Conservation (phyloP, 2,329 filamentous ascomycete species). For the Paraconiothyrium sp. region DNA sequence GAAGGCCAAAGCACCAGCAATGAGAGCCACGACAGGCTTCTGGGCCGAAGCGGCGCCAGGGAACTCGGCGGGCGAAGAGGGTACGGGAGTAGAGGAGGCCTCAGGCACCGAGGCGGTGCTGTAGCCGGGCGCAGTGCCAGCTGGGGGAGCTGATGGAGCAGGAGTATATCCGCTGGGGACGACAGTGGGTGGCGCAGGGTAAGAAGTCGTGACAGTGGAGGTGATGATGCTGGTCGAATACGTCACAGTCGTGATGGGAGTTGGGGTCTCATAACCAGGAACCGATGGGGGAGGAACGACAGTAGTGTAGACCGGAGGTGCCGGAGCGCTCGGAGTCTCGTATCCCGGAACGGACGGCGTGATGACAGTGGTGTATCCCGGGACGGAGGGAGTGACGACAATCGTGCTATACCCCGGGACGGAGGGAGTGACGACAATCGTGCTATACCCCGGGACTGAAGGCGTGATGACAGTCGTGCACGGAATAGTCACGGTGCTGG, state of each 20-base stretch:
- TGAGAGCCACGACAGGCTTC: constrained; percentile 23
- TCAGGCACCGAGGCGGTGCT: constrained; percentile 11
- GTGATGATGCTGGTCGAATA: constrained; percentile 21
- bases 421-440: constrained; percentile 1
- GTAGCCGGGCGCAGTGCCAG: constrained; percentile 8
- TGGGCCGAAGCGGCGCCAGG: constrained; percentile 24
- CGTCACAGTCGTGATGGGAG: constrained; percentile 11
- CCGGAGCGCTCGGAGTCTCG: not conserved
- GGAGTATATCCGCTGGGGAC: constrained; percentile 17
- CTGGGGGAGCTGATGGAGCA: constrained; percentile 13
- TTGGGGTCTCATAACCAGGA: constrained; percentile 7
- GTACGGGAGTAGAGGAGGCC: constrained; percentile 6
- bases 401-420: not conserved
- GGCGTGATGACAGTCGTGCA: constrained; percentile 6
- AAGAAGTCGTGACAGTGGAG: constrained; percentile 24
- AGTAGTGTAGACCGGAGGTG: constrained; percentile 3
- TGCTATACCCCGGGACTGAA: constrained; percentile 1
- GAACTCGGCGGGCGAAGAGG: constrained; percentile 18
- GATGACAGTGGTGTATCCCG: constrained; percentile 14
- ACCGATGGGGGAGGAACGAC: constrained; percentile 1
- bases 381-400: not conserved
- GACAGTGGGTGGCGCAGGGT: constrained; percentile 23
- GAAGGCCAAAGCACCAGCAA: constrained; percentile 26
- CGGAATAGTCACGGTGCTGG: constrained; percentile 12
- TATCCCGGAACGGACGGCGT: constrained; percentile 4